phyloP scores from a whole-genome alignment of 2,329 filamentous ascomycete species.

The Pleurostoma richardsiae region DNA sequence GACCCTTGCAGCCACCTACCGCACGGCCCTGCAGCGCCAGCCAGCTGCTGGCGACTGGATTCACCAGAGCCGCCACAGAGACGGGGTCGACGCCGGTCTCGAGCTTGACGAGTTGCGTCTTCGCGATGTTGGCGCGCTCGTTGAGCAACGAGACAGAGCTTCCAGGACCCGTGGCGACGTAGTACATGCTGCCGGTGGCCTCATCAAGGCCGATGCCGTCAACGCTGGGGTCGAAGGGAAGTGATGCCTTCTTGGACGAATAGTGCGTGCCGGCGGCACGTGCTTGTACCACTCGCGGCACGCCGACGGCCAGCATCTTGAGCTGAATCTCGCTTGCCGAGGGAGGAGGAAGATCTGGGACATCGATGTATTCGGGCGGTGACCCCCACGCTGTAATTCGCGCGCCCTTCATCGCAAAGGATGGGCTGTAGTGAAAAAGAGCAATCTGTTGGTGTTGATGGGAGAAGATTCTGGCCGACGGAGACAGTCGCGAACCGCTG shows the following conservation, averaged over 20 bases:
- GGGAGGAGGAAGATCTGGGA: background rate
- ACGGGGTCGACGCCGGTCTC: conserved; percentile 38
- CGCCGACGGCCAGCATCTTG: background rate
- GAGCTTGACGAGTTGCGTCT: conserved; percentile 22
- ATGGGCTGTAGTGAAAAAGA: background rate
- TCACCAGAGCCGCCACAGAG: conserved; percentile 44
- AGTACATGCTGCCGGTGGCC: conserved; percentile 39
- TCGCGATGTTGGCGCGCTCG: conserved; percentile 40
- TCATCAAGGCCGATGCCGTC: conserved; percentile 44
- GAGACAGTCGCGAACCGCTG: too few relatives aligned
- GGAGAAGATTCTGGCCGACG: too few relatives aligned
- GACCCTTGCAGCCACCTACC: conserved; percentile 28
- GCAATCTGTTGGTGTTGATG: background rate
- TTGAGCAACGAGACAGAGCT: conserved; percentile 23
- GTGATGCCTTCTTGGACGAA: conserved; percentile 27
- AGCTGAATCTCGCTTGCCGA: background rate
- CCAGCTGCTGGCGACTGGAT: conserved; percentile 52
- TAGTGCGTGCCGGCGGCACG: conserved; percentile 49
- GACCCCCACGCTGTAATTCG: conserved; percentile 29
- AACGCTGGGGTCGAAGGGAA: conserved; percentile 45
- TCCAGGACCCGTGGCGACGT: conserved; percentile 33
- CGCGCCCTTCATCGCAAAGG: background rate
- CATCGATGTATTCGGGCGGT: conserved; percentile 21
- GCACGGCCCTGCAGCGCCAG: conserved; percentile 47
- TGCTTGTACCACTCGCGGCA: conserved; percentile 37